Percentiles rank a stretch among this genome's conserved stretches.
phyloP scores from a whole-genome alignment of 1,284 basidiomycete genomes.

The Austroboletus novae-zelandiae region DNA sequence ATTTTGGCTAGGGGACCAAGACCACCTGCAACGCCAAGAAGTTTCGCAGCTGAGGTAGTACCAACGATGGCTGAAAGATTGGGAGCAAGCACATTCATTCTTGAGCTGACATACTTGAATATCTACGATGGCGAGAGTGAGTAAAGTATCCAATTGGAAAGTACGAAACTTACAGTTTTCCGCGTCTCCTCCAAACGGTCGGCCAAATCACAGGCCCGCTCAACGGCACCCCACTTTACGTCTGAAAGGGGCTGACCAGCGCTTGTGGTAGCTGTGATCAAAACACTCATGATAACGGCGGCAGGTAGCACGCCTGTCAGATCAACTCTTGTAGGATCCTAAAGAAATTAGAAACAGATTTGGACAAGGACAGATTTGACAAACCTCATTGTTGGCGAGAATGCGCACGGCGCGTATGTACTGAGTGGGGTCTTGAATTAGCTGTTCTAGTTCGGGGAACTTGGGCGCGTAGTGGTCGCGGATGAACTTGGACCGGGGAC shows the following conservation, averaged over 20 bases:
- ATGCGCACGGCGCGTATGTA: slow-evolving; percentile 91
- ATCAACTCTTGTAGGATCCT: slow-evolving; percentile 83
- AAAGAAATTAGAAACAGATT: slow-evolving; percentile 3
- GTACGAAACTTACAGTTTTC: slow-evolving; percentile 59
- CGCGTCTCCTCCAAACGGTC: slow-evolving; percentile 85
- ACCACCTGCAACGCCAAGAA: slow-evolving; percentile 96
- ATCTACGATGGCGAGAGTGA: slow-evolving; percentile 52
- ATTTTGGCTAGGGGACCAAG: slow-evolving; percentile 89
- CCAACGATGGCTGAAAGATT: slow-evolving; percentile 98
- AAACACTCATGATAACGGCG: slow-evolving; percentile 96
- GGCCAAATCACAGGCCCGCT: slow-evolving; percentile 85
- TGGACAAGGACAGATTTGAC: slow-evolving; percentile 10
- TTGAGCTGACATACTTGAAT: slow-evolving; percentile 97
- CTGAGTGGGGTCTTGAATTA: slow-evolving; percentile 89
- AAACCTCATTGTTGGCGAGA: slow-evolving; percentile 80
- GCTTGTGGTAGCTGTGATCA: slow-evolving; percentile 92
- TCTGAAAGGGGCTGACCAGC: slow-evolving; percentile 73
- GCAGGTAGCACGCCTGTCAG: slow-evolving; percentile 80
- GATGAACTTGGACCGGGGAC: slow-evolving; percentile 68
- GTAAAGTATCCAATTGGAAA: not conserved
- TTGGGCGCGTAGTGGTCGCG: slow-evolving; percentile 96
- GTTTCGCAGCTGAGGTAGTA: slow-evolving; percentile 95
- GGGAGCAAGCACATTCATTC: slow-evolving; percentile 97
- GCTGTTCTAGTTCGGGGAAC: slow-evolving; percentile 96
- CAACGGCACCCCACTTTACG: slow-evolving; percentile 77